A percentile compares a stretch with the other conserved stretches of the same genome.
Evolutionary conservation across 2,329 filamentous ascomycete species (phyloP).

Genomic region (Sporothrix pallida): DNA sequence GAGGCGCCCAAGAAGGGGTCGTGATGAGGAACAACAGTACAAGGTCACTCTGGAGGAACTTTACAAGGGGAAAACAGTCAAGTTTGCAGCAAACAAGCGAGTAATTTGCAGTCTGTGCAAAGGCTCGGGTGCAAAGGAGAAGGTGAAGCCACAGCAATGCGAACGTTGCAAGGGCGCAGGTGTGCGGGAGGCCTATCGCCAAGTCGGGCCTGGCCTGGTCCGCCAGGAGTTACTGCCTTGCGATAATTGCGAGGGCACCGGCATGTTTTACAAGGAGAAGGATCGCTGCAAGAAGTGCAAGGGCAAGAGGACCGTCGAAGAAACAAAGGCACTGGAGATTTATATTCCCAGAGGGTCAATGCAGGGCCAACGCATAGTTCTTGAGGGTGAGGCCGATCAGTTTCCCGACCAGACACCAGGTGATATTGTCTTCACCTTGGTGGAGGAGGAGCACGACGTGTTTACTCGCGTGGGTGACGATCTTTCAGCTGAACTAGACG

Average conservation of each 20-base stretch:
- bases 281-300: constrained; percentile 99
- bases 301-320: constrained; percentile 81
- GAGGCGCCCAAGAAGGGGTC: constrained; percentile 70
- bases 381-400: constrained; percentile 95
- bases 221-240: constrained; percentile 81
- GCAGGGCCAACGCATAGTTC: constrained; percentile 86
- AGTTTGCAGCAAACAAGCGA: constrained; percentile 95
- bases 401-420: constrained; percentile 86
- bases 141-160: constrained; percentile 82
- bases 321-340: constrained; percentile 93
- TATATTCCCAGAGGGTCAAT: constrained; percentile 89
- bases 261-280: constrained; percentile 89
- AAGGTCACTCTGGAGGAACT: constrained; percentile 90
- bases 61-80: constrained; percentile 98
- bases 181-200: constrained; percentile 75
- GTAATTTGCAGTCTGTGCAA: constrained; percentile 87
- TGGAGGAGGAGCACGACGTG: constrained; percentile 78
- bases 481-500: constrained; percentile 77
- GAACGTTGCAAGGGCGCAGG: constrained; percentile 84
- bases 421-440: constrained; percentile 88
- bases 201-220: constrained; percentile 85
- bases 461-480: constrained; percentile 87
- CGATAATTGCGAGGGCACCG: constrained; percentile 82
- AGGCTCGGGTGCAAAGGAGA: constrained; percentile 88
- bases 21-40: constrained; percentile 88